Evolutionary conservation across 2,329 filamentous ascomycete genomes (phyloP), one percentile per base, ranked within the genome.

Genomic region (Apiospora arundinis): DNA sequence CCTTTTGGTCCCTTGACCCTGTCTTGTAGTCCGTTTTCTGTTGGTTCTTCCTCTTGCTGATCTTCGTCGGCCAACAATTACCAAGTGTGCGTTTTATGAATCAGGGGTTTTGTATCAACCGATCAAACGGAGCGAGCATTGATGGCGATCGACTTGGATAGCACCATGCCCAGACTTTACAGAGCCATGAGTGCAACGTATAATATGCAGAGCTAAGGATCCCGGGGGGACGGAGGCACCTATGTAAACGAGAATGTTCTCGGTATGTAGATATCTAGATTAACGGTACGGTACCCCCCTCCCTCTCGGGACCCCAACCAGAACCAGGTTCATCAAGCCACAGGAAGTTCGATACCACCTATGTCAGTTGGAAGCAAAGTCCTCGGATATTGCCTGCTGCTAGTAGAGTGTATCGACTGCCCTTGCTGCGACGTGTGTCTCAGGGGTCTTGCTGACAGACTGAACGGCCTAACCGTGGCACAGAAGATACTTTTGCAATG

Each of bases 21-120:
- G 18, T 63, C 32, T 23, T 21, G 18, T 8, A 2, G 9, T 18
- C 21, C 56, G 28, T 32, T 32, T 40, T 63, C 56, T 63, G 37
- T 32, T 18, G n/a, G 56, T 23, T 37, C 8, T 63, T 63, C 12
- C 56, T n/a, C 21, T 40, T n/a, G 56, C n/a, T 63, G 56, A 32
- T 40, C 18, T 37, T 18, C 32, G 18, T 40, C 56, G 21, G 18
- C 18, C 56, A 9, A 23, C 56, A 40, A 40, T 40, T 32, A n/a
- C 18, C 56, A n/a, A 18, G 18, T 40, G 56, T 63, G 56, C 11
- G 56, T 63, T 63, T 32, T 14, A 11, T 9, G 32, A 40, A 40
- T 63, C 56, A 63, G 56, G 56, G 56, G 56, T 40, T 18, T 32
- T 63, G 56, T 63, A 32, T 63, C 56, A 37, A 63, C 32, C 8